These are phyloP conservation scores for Linnemannia exigua DNA, from an alignment of 192 early-diverging fungal genomes.

Conservation along the genomic window DNA sequence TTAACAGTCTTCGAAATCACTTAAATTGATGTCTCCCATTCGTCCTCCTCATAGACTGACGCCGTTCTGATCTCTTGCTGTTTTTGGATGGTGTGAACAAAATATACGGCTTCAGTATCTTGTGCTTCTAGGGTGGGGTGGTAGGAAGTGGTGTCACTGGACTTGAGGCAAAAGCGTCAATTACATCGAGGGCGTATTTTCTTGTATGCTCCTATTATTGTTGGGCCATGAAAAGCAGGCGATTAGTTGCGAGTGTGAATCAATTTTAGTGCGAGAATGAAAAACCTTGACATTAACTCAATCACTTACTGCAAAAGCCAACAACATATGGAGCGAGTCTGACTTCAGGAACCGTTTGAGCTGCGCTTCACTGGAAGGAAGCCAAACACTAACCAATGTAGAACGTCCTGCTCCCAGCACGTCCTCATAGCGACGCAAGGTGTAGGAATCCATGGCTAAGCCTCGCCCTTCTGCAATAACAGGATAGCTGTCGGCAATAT, in stretches of 20 bases:
- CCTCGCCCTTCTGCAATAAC: constrained; percentile 13
- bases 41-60: too few relatives aligned
- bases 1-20: too few relatives aligned
- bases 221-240: too few relatives aligned
- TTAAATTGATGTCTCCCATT: too few relatives aligned
- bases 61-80: too few relatives aligned
- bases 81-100: constrained; percentile 18
- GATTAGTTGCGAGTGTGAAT: too few relatives aligned
- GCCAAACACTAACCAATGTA: not conserved
- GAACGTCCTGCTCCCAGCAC: constrained; percentile 13
- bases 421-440: constrained; percentile 15
- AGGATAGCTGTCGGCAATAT: constrained; percentile 9
- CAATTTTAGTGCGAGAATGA: too few relatives aligned
- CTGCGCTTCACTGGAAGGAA: not conserved
- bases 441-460: constrained; percentile 9
- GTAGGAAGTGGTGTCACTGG: constrained; percentile 10
- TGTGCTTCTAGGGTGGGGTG: not conserved
- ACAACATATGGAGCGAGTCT: constrained; percentile 16
- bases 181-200: constrained; percentile 10
- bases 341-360: constrained; percentile 4
- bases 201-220: constrained; percentile 20
- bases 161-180: not conserved
- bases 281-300: too few relatives aligned
- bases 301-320: constrained; percentile 19
- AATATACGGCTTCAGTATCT: not conserved